Base-by-base conservation (phyloP, 805 yeast species). In the Cyberlindnera petersonii region DNA sequence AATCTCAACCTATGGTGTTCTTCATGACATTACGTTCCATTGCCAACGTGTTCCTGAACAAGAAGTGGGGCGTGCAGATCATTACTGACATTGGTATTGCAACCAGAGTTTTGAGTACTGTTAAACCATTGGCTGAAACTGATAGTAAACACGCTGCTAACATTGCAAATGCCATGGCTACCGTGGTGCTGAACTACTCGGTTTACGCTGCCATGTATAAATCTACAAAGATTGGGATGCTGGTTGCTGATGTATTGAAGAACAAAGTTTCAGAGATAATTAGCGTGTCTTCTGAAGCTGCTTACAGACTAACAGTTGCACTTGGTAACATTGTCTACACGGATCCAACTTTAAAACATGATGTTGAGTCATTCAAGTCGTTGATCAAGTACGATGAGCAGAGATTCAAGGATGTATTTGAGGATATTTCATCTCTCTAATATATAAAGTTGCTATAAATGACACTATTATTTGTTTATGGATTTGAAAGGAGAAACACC, bases 271-370 rank as follows among this genome's bases (percentile, higher is more conserved):
- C 48, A 2, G 54, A 53, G 21, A 38, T 66, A 6, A 45, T 58
- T 9, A 57, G 53, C 24, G 51, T 61, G 1, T 73, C 73, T 26
- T 71, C 77, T 27, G 95, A 86, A 58, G 75, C 88, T 3, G 75
- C 78, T 0, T 86, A 85, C 57, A 69, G 95, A 53, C 48, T 79
- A 17, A 46, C 72, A 9, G 66, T 85, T 19, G 79, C 83, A 0
- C 70, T 68, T 41, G 94, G 93, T 4, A 84, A 86, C 33, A 46
- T 79, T 26, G 51, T 71, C 15, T 56, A 59, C 5, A 47, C 61
- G 2, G 65, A 65, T 26, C 52, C 58, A 1, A 40, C 59, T 2
- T 11, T 43, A 21, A 49, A 35, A 20, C 59, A 58, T 21, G 48
- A 32, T 10, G 46, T 35, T 31, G 40, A 30, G 5, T 15, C 22